Base-by-base conservation (phyloP, 345 rosid species). In the Sisymbrium altissimum region DNA sequence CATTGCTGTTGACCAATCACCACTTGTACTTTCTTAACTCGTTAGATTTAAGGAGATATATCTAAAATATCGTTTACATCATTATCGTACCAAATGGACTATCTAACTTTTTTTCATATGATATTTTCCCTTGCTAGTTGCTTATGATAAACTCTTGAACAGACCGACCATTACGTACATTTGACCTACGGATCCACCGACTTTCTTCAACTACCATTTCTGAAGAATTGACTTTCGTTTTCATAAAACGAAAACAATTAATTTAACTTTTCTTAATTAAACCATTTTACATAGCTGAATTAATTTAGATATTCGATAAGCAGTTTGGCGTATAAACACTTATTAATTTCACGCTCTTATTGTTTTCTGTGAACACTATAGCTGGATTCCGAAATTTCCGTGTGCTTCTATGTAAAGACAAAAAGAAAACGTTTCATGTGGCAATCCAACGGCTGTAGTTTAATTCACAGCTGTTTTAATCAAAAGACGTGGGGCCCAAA, bases 301-400 rank as follows among this genome's bases (percentile, higher is more conserved):
- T 43, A 36, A 7, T 36, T 49, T 49, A 52, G 25, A 43, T 53
- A 9, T 36, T 48, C 21, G 50, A 35, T 5, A 58, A 52, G 59
- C 11, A 35, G 43, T 17, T 58, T 14, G 3, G 41, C 66, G 66
- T 45, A 73, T 65, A n/a, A 55, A 3, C 23, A 7, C 45, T 36
- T 55, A 15, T 0, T 21, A 69, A 30, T 70, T 17, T 7, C 9
- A 30, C 44, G 18, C 12, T 29, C 5, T 61, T 27, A 59, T 25
- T 48, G 18, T 12, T 39, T 35, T 7, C 46, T 10, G 55, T n/a
- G 49, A 45, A 36, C 44, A 4, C 15, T 21, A 14, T 45, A 46
- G 78, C 71, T 65, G 66, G 72, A 66, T 36, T 38, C 52, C 78
- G 57, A 21, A 55, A 65, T 53, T 44, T 64, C 35, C 65, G 78